Conservation (phyloP, 495 filamentous ascomycete genomes). For the Barbatosphaeria neglecta region DNA sequence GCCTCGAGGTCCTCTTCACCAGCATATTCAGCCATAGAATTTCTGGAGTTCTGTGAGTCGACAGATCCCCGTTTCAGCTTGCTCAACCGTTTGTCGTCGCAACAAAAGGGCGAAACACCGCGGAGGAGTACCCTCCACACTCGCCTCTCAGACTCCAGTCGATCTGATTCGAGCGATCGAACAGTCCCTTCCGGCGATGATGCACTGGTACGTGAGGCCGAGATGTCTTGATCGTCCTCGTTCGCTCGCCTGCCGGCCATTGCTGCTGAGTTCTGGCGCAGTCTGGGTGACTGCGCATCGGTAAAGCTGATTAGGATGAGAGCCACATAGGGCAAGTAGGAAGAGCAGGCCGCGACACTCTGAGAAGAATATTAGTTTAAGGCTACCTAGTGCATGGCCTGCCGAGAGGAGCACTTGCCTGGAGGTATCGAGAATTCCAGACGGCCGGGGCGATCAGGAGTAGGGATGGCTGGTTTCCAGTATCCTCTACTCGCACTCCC, state of each 20-base stretch:
- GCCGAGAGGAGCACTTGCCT: conserved; percentile 16
- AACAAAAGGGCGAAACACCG: background rate
- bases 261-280: conserved; percentile 9
- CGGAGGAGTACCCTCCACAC: background rate
- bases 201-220: background rate
- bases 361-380: conserved; percentile 12
- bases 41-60: too few relatives aligned
- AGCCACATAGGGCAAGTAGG: conserved; percentile 7
- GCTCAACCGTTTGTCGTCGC: background rate
- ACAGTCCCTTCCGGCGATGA: background rate
- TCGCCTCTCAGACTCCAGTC: background rate
- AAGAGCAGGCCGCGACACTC: conserved; percentile 13
- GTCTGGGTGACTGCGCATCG: conserved; percentile 8
- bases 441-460: conserved; percentile 32
- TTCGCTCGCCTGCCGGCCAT: background rate
- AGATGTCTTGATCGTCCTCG: background rate
- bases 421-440: conserved; percentile 31
- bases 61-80: too few relatives aligned
- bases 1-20: too few relatives aligned
- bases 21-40: too few relatives aligned
- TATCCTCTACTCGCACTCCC: background rate
- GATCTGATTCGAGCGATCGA: background rate
- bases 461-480: conserved; percentile 12
- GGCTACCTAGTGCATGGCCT: background rate
- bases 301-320: conserved; percentile 10